Percentiles rank a stretch among this genome's conserved stretches.
phyloP scores from a whole-genome alignment of 1,139 yeast species.

The Taphrina confusa region DNA sequence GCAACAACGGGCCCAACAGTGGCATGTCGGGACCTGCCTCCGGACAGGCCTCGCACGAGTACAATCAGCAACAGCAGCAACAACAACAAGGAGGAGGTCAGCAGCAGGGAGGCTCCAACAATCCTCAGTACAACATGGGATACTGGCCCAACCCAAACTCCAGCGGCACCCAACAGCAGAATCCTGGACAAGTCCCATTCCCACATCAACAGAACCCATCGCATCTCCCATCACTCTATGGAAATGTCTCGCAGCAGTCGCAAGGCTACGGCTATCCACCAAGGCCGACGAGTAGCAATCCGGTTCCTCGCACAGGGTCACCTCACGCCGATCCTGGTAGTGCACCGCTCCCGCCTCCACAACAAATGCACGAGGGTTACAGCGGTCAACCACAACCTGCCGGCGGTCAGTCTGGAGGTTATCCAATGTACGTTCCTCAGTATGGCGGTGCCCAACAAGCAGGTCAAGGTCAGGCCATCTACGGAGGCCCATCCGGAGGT shows the following conservation, averaged over 20 bases:
- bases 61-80: constrained; percentile 11
- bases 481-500: constrained; percentile 11
- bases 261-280: constrained; percentile 10
- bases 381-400: constrained; percentile 35
- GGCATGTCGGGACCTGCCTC: constrained; percentile 6
- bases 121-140: constrained; percentile 13
- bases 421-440: constrained; percentile 26
- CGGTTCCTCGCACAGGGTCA: constrained; percentile 14
- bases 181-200: constrained; percentile 12
- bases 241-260: constrained; percentile 5
- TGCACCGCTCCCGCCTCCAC: constrained; percentile 24
- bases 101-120: constrained; percentile 2
- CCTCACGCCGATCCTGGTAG: constrained; percentile 8
- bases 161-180: constrained; percentile 5
- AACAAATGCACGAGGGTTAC: constrained; percentile 15
- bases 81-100: constrained; percentile 1
- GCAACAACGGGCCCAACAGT: constrained; percentile 8
- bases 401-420: neutral
- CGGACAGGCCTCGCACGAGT: constrained; percentile 17
- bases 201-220: constrained; percentile 20
- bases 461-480: constrained; percentile 14
- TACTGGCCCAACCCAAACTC: constrained; percentile 19
- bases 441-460: constrained; percentile 3
- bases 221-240: constrained; percentile 20
- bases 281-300: constrained; percentile 20